Base-by-base conservation (phyloP, 208 protist genomes). In the Crithidia expoeki region DNA sequence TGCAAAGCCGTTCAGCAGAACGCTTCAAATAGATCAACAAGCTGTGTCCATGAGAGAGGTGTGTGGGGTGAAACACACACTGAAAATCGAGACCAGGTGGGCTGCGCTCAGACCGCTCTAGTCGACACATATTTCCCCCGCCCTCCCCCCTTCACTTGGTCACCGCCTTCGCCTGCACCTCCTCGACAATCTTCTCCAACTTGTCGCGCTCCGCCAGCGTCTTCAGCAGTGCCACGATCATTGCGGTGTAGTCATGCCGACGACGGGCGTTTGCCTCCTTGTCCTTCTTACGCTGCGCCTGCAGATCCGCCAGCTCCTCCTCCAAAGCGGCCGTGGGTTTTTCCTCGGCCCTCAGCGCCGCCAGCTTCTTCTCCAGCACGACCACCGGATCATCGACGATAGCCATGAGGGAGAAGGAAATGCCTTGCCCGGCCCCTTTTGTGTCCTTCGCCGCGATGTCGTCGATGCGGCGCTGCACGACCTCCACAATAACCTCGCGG, bases 181-280 rank as follows among this genome's bases (percentile, higher is more conserved):
- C 60, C 47, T 61, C 50, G 0, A 74, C 33, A 25, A 98, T 79
- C 25, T 57, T 78, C 28, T 84, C 46, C 23, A 99, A 76, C 69
- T 94, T 74, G 2, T 92, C 95, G 62, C 94, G 97, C 80, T 98
- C 86, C 21, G 96, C 96, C 25, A 99, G 76, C 10, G 97, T 66
- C 59, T 97, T 93, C 14, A 99, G 76, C 34, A 99, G 72, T 63
- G 94, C 88, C 5, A 99, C 81, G 46, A 99, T 81, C 80, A 98
- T 98, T 12, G 98, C 97, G 16, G 97, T 89, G 84, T 99, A 99
- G 81, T 99, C 99, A 77, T 99, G 98, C 46, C 96, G 97, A 33
- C 98, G 85, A 27, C 98, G 86, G n/a, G 84, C 63, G 75, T 99
- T 99, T 63, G 99, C 98, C 17, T 79, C 63, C 46, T 73, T 68